phyloP scores from a whole-genome alignment of 371 early-diverging fungal species.

The Blakeslea trispora region DNA sequence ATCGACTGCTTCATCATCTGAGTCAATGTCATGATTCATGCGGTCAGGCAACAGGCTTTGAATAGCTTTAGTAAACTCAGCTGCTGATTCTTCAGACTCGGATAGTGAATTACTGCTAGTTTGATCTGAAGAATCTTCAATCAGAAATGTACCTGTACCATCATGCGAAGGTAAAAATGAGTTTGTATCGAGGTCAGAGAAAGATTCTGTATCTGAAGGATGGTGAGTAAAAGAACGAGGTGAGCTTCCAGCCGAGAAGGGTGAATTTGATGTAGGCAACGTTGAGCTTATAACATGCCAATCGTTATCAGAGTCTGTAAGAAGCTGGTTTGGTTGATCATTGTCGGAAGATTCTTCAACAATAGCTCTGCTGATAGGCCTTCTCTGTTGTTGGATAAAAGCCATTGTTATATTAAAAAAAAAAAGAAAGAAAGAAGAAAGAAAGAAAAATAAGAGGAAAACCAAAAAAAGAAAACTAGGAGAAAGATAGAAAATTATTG shows the following conservation, averaged over 20 bases:
- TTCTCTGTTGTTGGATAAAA: slow-evolving; percentile 47
- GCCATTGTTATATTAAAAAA: slow-evolving; percentile 32
- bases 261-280: slow-evolving; percentile 21
- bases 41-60: not conserved
- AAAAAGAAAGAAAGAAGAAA: slow-evolving; percentile 11
- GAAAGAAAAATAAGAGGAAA: slow-evolving; percentile 5
- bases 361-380: slow-evolving; percentile 24
- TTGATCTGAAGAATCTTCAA: slow-evolving; percentile 27
- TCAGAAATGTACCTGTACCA: slow-evolving; percentile 47
- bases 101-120: slow-evolving; percentile 2
- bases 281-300: slow-evolving; percentile 50
- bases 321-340: slow-evolving; percentile 8
- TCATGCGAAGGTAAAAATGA: slow-evolving; percentile 46
- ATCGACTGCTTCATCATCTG: slow-evolving; percentile 7
- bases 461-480: not conserved
- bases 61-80: not conserved
- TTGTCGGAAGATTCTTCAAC: slow-evolving; percentile 21
- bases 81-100: not conserved
- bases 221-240: slow-evolving; percentile 30
- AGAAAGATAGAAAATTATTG: not conserved
- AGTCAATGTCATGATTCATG: not conserved
- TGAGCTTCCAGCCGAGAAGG: slow-evolving; percentile 4
- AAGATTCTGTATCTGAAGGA: slow-evolving; percentile 40
- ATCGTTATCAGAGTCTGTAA: slow-evolving; percentile 48
- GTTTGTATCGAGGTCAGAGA: slow-evolving; percentile 11